Evolutionary conservation across 164 flowering plant species (phyloP).

Genomic region (Magnolia sinica): DNA sequence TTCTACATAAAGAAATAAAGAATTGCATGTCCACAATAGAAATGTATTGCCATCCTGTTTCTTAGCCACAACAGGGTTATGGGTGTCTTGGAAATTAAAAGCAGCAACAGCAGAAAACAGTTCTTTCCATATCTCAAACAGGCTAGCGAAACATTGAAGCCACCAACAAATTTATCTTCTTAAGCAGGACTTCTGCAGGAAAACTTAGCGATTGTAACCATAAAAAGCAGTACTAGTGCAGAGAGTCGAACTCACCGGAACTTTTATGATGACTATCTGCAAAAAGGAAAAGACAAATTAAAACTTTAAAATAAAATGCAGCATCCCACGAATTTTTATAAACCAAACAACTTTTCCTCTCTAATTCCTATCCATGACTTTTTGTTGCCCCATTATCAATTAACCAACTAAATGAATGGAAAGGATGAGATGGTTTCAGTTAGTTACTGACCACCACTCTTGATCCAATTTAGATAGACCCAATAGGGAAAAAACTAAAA

Average conservation of each 20-base stretch:
- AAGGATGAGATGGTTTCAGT: background rate
- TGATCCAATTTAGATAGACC: background rate
- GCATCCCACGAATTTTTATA: background rate
- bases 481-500: background rate
- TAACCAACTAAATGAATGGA: background rate
- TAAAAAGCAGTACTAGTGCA: background rate
- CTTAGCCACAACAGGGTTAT: background rate
- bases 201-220: background rate
- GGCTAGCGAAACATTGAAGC: background rate
- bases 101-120: background rate
- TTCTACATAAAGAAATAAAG: too few species aligned
- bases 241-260: constrained; percentile 54
- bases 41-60: too few species aligned
- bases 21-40: too few species aligned
- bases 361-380: background rate
- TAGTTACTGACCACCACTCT: background rate
- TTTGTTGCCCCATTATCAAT: background rate
- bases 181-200: background rate
- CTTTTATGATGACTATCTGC: constrained; percentile 63
- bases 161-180: background rate
- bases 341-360: background rate
- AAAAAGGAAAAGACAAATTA: constrained; percentile 18
- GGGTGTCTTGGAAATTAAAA: background rate
- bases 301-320: background rate
- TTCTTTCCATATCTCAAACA: background rate